Evolutionary conservation across 139 green algal species (phyloP).

Genomic region (Chlorella sp.): DNA sequence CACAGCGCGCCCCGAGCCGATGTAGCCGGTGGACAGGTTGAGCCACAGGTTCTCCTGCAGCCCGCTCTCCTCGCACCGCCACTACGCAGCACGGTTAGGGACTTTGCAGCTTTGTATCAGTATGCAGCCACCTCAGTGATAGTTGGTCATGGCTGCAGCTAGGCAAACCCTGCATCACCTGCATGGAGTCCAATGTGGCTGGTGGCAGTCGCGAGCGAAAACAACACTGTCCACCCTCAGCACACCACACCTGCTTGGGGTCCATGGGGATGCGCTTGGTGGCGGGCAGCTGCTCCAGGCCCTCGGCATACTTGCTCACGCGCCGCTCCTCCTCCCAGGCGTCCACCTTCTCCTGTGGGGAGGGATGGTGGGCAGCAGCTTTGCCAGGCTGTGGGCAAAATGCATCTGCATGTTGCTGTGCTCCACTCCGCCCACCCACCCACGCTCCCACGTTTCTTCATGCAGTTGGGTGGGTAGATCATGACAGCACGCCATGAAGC

Average conservation of each 20-base stretch:
- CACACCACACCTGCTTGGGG: conserved; percentile 48
- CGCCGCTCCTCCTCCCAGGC: conserved; percentile 84
- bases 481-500: too few relatives aligned
- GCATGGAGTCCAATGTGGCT: neutral
- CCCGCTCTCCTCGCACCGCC: conserved; percentile 92
- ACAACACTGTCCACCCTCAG: neutral
- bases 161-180: neutral
- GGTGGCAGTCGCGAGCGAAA: neutral
- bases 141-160: neutral
- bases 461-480: too few relatives aligned
- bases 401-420: neutral
- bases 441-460: neutral
- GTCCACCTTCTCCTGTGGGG: conserved; percentile 37
- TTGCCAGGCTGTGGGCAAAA: neutral
- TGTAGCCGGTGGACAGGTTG: conserved; percentile 95
- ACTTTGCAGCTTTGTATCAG: too few relatives aligned
- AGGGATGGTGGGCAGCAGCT: neutral
- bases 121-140: too few relatives aligned
- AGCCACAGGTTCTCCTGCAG: conserved; percentile 97
- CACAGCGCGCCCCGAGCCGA: conserved; percentile 90
- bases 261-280: conserved; percentile 78
- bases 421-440: neutral
- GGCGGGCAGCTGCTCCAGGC: conserved; percentile 82
- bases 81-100: conserved; percentile 51
- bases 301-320: conserved; percentile 86